phyloP scores from a whole-genome alignment of 345 rosid species.

The Lumnitzera racemosa region DNA sequence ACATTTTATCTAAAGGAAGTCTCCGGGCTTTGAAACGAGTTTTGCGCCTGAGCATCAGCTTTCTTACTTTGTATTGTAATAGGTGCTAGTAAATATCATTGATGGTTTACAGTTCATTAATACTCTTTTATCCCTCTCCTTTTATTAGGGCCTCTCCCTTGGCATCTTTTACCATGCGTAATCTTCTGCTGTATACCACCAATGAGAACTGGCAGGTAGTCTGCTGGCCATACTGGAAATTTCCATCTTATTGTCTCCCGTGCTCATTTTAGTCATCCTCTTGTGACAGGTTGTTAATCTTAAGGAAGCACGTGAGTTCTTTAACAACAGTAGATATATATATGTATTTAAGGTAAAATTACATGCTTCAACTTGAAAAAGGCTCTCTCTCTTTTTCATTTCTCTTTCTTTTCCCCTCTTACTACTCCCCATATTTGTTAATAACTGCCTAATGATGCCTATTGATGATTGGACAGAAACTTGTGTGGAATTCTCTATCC shows the following conservation, averaged over 20 bases:
- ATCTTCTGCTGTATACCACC: conserved; percentile 74
- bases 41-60: too few relatives aligned
- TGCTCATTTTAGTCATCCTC: conserved; percentile 8
- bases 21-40: too few relatives aligned
- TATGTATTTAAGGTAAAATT: conserved; percentile 82
- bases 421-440: neutral
- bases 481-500: conserved; percentile 96
- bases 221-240: conserved; percentile 1
- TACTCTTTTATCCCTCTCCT: conserved; percentile 9
- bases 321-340: conserved; percentile 60
- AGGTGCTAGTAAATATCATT: too few relatives aligned
- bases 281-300: conserved; percentile 74
- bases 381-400: neutral
- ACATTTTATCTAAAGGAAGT: too few relatives aligned
- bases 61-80: too few relatives aligned
- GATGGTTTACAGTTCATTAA: neutral
- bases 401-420: neutral
- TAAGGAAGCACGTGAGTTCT: conserved; percentile 95
- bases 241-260: conserved; percentile 3
- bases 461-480: conserved; percentile 60
- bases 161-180: conserved; percentile 87
- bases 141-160: conserved; percentile 80
- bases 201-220: conserved; percentile 95
- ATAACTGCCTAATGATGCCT: conserved; percentile 21
- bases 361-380: neutral